Evolutionary conservation across 2,329 filamentous ascomycete species (phyloP).

Genomic region (Diaporthe caulivora): DNA sequence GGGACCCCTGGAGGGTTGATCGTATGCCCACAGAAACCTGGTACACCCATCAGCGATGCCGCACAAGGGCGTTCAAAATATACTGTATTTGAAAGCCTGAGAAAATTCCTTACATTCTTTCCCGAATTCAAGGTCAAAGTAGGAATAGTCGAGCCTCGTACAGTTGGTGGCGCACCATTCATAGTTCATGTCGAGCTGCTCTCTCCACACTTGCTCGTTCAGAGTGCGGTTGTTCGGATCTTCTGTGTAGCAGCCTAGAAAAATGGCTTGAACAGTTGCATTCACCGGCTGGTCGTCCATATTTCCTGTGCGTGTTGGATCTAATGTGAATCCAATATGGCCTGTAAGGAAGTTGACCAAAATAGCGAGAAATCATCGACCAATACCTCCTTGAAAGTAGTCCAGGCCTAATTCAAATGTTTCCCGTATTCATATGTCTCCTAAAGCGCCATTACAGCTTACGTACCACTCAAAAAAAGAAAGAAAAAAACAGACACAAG

Average conservation of each 20-base stretch:
- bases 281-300: background rate
- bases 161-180: background rate
- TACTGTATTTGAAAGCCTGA: background rate
- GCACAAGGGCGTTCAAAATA: background rate
- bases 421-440: fast-evolving
- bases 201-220: background rate
- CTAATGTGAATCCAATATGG: background rate
- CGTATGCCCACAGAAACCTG: background rate
- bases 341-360: background rate
- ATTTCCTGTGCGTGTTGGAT: background rate
- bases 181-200: background rate
- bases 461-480: background rate
- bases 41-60: background rate
- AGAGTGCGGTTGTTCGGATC: background rate
- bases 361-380: background rate
- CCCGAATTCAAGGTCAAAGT: background rate
- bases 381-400: too few species aligned
- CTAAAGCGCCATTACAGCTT: background rate
- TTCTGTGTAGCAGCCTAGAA: background rate
- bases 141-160: background rate
- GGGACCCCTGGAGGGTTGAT: background rate
- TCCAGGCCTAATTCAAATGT: background rate
- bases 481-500: background rate
- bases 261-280: background rate
- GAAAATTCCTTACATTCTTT: background rate